Base-by-base conservation (phyloP, 352 stramenopile species). In the Phytophthora uliginosa region DNA sequence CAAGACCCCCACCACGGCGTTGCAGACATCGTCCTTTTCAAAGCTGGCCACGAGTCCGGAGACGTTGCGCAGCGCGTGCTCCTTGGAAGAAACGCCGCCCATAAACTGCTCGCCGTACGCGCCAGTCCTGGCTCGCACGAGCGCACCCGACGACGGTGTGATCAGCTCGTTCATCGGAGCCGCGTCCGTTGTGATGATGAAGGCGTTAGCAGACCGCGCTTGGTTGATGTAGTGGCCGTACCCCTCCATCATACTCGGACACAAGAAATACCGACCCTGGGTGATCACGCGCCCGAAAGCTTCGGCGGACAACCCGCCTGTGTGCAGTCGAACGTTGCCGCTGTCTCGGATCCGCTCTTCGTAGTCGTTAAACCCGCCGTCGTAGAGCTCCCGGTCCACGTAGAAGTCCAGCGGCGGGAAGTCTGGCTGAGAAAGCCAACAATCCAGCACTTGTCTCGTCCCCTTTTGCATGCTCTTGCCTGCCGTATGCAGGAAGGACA, bases 191-290 rank as follows among this genome's bases (percentile, higher is more conserved):
- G 83, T 90, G 38, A 87, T 36, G 36, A 90, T 77, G 38, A 88
- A 54, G 2, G 71, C 78, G 28, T 74, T 69, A 2, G 79, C 75
- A 0, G 83, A 81, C 18, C 83, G 66, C n/a, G 83, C 83, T 62
- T 90, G 81, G 64, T 89, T 90, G 56, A 90, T 84, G 58, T 89
- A 90, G 65, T 90, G 83, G 8, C 81, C 81, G 58, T 88, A 90
- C 10, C 77, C 80, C 55, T 88, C 82, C 65, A 79, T 65, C 33
- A 74, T 61, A 50, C 82, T 90, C 15, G 82, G 79, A 59, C 80
- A 88, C 47, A 90, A 63, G 50, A 88, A 85, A 54, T 77, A 84
- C 12, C 63, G 48, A 10, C 69, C 64, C 54, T 88, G 73, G 1
- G 77, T 38, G 52, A 86, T 71, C 10, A 88, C 12, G 18, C 75